Evolutionary conservation across 164 flowering plant genomes (phyloP), one percentile per base, ranked within the genome.

Genomic region (Vitis rupestris): DNA sequence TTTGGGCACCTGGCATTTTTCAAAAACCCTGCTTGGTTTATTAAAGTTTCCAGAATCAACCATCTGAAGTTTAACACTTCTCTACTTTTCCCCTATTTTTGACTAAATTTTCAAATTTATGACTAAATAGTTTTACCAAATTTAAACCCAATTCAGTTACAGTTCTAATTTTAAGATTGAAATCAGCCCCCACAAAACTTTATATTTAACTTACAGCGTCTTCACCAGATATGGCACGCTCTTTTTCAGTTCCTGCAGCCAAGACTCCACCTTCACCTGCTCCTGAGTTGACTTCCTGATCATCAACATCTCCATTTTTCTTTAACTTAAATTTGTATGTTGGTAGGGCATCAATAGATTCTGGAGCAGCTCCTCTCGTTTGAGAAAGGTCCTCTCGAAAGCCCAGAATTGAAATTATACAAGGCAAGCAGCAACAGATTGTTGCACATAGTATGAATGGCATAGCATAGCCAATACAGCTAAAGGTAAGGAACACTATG

Each of bases 361-460:
- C 97, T 19, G 84, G 59, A 9, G 92, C 84, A 59, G 99, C 99
- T 69, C 99, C 99, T 81, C 90, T 78, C n/a, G 81, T 82, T 56
- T 84, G 93, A 57, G 78, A 53, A 58, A 88, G 70, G 79, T 93
- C 95, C 77, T 93, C 99, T n/a, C 92, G 81, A 72, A 76, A 74
- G 19, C 98, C 97, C 61, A 91, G 87, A 54, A 87, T 61, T 8
- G 98, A 90, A 17, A 93, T 87, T 64, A 95, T 87, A 75, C 99
- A 95, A 30, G 99, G 99, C 74, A 93, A 77, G 85, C 99, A 95
- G 81, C 98, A 95, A 80, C 99, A 95, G 64, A 95, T 87, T 49
- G 90, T 88, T 61, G 95, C 89, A 75, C 97, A 95, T 37, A 93
- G 78, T 69, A 95, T 90, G 81, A 95, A 93, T 15, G 86, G 99